Conservation (phyloP, 2,329 filamentous ascomycete species). For the Phialophora macrospora region DNA sequence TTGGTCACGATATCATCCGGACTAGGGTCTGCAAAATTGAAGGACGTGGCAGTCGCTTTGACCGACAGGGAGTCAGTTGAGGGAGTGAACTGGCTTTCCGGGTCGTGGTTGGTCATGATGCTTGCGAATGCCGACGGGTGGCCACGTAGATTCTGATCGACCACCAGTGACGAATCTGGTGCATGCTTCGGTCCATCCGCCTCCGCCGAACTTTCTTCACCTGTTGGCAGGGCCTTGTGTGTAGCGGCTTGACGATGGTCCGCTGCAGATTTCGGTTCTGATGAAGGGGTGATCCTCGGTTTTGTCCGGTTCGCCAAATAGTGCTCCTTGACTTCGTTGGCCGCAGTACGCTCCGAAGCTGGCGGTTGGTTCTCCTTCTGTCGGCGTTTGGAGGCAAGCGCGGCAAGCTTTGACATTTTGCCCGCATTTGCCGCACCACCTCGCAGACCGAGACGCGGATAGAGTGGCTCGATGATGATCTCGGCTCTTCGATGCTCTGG, state of each 20-base stretch:
- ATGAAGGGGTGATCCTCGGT: conserved; percentile 40
- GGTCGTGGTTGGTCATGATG: conserved; percentile 35
- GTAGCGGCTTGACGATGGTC: conserved; percentile 2
- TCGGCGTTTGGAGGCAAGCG: conserved; percentile 81
- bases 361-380: conserved; percentile 64
- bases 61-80: conserved; percentile 20
- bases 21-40: conserved; percentile 79
- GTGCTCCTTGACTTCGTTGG: conserved; percentile 24
- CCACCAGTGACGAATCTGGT: conserved; percentile 5
- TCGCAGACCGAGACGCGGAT: conserved; percentile 69
- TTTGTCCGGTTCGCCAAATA: conserved; percentile 35
- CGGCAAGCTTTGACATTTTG: conserved; percentile 88
- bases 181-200: background rate
- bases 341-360: conserved; percentile 5
- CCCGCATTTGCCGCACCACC: conserved; percentile 72
- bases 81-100: conserved; percentile 5
- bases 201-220: background rate
- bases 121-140: conserved; percentile 36
- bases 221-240: background rate
- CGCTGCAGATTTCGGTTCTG: conserved; percentile 6
- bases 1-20: conserved; percentile 87
- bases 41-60: conserved; percentile 44
- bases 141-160: conserved; percentile 28
- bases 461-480: conserved; percentile 65
- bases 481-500: conserved; percentile 67